Evolutionary conservation across 768 basidiomycete genomes (phyloP).

Genomic region (Leccinum imitatum): DNA sequence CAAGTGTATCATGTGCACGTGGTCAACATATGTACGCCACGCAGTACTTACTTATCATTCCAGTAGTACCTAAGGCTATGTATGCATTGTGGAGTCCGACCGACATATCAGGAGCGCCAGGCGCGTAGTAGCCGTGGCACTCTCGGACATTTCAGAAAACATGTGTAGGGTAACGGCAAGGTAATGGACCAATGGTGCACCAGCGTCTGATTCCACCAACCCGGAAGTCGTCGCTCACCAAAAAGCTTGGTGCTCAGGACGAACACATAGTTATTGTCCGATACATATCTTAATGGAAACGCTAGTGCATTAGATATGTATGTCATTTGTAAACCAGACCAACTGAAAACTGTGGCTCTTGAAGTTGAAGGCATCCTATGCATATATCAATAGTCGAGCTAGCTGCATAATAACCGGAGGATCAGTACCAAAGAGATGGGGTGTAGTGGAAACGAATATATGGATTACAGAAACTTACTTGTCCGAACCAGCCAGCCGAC

Average conservation of each 20-base stretch:
- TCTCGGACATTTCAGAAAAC: not conserved
- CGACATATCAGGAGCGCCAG: not conserved
- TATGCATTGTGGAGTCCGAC: not conserved
- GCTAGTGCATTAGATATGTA: not conserved
- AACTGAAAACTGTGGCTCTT: not conserved
- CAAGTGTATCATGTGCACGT: not conserved
- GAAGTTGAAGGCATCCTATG: not conserved
- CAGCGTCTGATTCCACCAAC: not conserved
- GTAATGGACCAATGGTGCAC: not conserved
- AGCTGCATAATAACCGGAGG: not conserved
- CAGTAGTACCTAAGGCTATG: not conserved
- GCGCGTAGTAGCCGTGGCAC: not conserved
- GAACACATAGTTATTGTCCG: not conserved
- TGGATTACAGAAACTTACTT: not conserved
- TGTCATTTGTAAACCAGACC: not conserved
- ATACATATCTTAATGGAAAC: not conserved
- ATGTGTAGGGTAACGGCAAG: not conserved
- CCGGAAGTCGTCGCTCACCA: not conserved
- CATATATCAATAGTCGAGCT: not conserved
- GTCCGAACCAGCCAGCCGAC: slow-evolving; percentile 10
- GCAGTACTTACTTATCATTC: not conserved
- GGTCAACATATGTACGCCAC: not conserved
- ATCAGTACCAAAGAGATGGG: not conserved
- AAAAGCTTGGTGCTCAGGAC: not conserved
- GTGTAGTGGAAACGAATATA: not conserved